These are phyloP conservation scores for Lachnellula hyalina DNA, from an alignment of 2,329 filamentous ascomycete species.

Conservation along the genomic window DNA sequence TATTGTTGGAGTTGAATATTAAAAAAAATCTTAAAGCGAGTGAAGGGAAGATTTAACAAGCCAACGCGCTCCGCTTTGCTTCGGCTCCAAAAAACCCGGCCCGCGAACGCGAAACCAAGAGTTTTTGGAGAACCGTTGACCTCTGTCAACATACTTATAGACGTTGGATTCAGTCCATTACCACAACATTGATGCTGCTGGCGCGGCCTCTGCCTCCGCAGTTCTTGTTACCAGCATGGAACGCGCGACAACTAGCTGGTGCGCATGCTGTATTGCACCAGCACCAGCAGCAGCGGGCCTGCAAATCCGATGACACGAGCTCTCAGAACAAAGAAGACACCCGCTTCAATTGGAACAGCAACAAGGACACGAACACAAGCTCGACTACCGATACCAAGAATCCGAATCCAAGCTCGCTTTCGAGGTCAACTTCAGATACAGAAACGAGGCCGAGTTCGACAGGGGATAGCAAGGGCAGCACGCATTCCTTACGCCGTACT, in stretches of 20 bases:
- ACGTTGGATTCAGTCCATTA: slow-evolving; percentile 19
- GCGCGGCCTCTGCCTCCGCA: slow-evolving; percentile 37
- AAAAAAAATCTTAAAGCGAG: background rate
- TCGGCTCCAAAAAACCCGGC: background rate
- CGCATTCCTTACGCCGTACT: too few relatives aligned
- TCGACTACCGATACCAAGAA: background rate
- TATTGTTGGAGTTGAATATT: background rate
- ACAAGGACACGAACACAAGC: too few relatives aligned
- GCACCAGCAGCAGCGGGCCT: slow-evolving; percentile 10
- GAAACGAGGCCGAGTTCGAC: too few relatives aligned
- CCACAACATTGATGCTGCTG: slow-evolving; percentile 38
- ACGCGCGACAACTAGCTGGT: slow-evolving; percentile 28
- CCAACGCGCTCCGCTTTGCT: background rate
- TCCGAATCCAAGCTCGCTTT: background rate
- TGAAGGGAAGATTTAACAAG: background rate
- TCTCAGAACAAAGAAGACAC: background rate
- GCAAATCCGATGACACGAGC: slow-evolving; percentile 7
- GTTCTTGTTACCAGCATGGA: slow-evolving; percentile 39
- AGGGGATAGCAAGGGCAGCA: too few relatives aligned
- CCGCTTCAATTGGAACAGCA: background rate
- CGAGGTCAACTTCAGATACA: background rate
- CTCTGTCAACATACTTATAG: background rate
- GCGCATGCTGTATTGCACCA: slow-evolving; percentile 1
- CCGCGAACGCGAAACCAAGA: too few relatives aligned
- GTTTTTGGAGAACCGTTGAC: too few relatives aligned